phyloP scores from a whole-genome alignment of 2,329 filamentous ascomycete species.

The Aspergillus japonicus region DNA sequence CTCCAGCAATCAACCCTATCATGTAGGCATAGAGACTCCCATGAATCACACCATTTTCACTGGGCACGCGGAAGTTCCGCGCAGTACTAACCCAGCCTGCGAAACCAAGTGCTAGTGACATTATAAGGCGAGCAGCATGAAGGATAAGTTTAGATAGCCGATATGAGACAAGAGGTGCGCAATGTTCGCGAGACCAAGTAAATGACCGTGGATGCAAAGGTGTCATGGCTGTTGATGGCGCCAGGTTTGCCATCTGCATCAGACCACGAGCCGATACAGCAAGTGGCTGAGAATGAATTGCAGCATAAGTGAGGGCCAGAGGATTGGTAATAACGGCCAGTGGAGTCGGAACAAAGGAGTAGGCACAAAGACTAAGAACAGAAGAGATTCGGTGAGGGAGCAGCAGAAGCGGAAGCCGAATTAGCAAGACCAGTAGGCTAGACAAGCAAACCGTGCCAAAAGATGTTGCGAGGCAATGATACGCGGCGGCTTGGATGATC shows the following conservation, averaged over 20 bases:
- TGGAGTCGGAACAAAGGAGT: constrained; percentile 79
- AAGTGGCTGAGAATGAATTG: constrained; percentile 86
- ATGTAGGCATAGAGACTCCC: constrained; percentile 94
- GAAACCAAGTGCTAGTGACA: constrained; percentile 85
- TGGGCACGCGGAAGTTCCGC: constrained; percentile 66
- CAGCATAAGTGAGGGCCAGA: constrained; percentile 85
- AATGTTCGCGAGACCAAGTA: constrained; percentile 41
- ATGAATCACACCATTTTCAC: constrained; percentile 49
- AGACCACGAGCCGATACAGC: constrained; percentile 74
- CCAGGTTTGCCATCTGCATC: constrained; percentile 77
- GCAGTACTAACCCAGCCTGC: constrained; percentile 96
- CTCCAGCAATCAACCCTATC: constrained; percentile 85
- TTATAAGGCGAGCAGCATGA: constrained; percentile 85
- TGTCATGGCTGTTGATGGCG: constrained; percentile 66
- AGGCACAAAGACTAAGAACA: constrained; percentile 68
- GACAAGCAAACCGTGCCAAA: constrained; percentile 92
- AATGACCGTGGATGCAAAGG: constrained; percentile 51
- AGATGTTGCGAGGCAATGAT: constrained; percentile 78
- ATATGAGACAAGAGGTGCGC: constrained; percentile 72
- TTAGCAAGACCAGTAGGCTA: constrained; percentile 73
- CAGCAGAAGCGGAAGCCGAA: constrained; percentile 80
- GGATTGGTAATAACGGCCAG: constrained; percentile 86
- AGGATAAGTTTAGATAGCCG: constrained; percentile 87
- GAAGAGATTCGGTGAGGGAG: constrained; percentile 74
- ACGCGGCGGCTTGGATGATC: constrained; percentile 78